phyloP scores from a whole-genome alignment of 177 flowering plant species.

The Vitis hybrid region DNA sequence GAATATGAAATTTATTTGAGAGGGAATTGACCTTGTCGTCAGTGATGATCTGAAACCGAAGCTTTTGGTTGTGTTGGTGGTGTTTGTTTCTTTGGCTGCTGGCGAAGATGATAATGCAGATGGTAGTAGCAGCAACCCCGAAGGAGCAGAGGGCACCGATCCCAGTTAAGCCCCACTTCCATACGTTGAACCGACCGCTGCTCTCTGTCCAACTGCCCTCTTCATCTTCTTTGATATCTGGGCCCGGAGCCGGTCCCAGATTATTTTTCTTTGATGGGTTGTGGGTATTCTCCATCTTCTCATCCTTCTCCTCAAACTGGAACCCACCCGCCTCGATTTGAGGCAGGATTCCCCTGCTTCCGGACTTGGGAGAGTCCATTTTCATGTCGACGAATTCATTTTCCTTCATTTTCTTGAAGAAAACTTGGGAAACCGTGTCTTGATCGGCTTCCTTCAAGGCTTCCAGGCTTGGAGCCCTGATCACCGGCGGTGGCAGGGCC shows the following conservation, averaged over 20 bases:
- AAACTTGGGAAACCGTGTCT: conserved; percentile 49
- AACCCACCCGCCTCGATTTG: conserved; percentile 33
- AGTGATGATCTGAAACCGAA: conserved; percentile 47
- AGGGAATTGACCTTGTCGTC: conserved; percentile 43
- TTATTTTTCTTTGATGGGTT: conserved; percentile 18
- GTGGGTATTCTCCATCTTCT: conserved; percentile 11
- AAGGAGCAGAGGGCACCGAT: conserved; percentile 61
- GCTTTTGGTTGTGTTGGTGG: conserved; percentile 43
- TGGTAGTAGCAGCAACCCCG: conserved; percentile 69
- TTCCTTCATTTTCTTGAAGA: conserved; percentile 67
- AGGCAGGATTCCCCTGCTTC: conserved; percentile 26
- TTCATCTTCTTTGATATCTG: conserved; percentile 6
- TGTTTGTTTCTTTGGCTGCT: conserved; percentile 29
- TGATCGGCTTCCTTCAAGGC: conserved; percentile 28
- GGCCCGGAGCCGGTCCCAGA: conserved; percentile 6
- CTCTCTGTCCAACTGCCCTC: conserved; percentile 28
- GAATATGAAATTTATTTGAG: not conserved
- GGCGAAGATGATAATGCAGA: conserved; percentile 54
- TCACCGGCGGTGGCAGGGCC: conserved; percentile 6
- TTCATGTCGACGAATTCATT: conserved; percentile 90
- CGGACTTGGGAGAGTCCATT: conserved; percentile 51
- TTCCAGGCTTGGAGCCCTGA: conserved; percentile 13
- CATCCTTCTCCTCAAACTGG: conserved; percentile 35
- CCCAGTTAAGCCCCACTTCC: conserved; percentile 62
- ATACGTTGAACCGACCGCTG: conserved; percentile 34